Conservation (phyloP, 176 grass and related monocot genomes). For the Triticum dicoccoides region DNA sequence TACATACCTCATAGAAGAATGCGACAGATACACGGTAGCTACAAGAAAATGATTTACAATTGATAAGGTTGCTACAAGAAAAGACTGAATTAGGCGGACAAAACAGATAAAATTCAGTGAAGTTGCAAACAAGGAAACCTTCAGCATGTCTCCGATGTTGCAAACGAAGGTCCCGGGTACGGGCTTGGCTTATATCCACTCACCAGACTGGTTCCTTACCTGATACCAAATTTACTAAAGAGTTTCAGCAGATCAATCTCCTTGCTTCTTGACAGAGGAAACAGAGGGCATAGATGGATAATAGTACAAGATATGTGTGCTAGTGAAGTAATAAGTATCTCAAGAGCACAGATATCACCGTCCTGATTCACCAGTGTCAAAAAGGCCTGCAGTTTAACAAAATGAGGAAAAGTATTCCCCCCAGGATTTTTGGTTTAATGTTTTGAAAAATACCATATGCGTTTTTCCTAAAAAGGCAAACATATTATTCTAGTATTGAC, state of each 20-base stretch:
- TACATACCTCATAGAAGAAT: slow-evolving; percentile 37
- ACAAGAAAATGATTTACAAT: not conserved
- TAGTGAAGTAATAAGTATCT: slow-evolving; percentile 48
- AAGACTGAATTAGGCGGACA: not conserved
- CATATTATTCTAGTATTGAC: no score
- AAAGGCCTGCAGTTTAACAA: slow-evolving; percentile 49
- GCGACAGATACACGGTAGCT: slow-evolving; percentile 74
- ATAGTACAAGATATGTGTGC: not conserved
- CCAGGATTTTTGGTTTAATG: not conserved
- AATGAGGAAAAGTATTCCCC: not conserved
- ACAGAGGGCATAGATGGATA: not conserved
- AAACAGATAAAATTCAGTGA: not conserved
- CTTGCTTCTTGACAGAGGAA: not conserved
- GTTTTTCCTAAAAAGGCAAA: no score
- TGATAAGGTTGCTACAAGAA: not conserved
- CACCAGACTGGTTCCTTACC: slow-evolving; percentile 74
- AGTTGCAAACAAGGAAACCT: slow-evolving; percentile 15
- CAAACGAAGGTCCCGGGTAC: slow-evolving; percentile 79
- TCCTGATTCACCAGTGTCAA: slow-evolving; percentile 93
- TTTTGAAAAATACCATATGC: no score
- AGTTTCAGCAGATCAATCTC: not conserved
- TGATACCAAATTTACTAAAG: slow-evolving; percentile 15
- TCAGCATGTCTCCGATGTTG: slow-evolving; percentile 78
- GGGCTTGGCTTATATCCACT: slow-evolving; percentile 77
- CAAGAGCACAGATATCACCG: slow-evolving; percentile 77